A percentile compares a stretch with the other conserved stretches of the same genome.
These are phyloP conservation scores for Kandelia obovata DNA, from an alignment of 345 rosid genomes.

Conservation along the genomic window DNA sequence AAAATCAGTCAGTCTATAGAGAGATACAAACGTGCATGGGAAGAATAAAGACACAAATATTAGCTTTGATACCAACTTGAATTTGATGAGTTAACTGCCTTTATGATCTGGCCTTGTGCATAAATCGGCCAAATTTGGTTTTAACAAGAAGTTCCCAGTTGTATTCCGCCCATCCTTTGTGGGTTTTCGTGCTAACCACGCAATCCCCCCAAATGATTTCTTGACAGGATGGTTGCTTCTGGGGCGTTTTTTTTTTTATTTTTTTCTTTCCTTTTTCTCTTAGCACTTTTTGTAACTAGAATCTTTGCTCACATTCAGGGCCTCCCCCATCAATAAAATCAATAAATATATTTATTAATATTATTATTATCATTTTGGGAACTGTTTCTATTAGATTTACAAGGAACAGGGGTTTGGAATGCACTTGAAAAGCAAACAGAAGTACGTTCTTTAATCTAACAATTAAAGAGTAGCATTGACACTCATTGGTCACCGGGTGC, in stretches of 20 bases:
- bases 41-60: conserved; percentile 83
- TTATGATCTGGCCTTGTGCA: conserved; percentile 11
- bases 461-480: neutral
- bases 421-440: no score
- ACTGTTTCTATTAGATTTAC: no score
- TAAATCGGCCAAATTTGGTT: conserved; percentile 12
- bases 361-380: no score
- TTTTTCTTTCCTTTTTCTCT: no score
- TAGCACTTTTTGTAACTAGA: no score
- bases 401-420: no score
- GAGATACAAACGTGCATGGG: conserved; percentile 96
- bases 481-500: neutral
- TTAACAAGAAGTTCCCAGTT: conserved; percentile 5
- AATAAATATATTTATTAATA: no score
- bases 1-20: conserved; percentile 71
- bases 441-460: no score
- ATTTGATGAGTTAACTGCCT: neutral
- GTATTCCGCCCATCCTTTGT: neutral
- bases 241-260: no score
- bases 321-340: no score
- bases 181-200: neutral
- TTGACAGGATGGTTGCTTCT: no score
- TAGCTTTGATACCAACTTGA: conserved; percentile 67
- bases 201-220: neutral
- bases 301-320: no score